These are phyloP conservation scores for Nicotiana undulata DNA, from an alignment of 257 asterid species.

Conservation along the genomic window DNA sequence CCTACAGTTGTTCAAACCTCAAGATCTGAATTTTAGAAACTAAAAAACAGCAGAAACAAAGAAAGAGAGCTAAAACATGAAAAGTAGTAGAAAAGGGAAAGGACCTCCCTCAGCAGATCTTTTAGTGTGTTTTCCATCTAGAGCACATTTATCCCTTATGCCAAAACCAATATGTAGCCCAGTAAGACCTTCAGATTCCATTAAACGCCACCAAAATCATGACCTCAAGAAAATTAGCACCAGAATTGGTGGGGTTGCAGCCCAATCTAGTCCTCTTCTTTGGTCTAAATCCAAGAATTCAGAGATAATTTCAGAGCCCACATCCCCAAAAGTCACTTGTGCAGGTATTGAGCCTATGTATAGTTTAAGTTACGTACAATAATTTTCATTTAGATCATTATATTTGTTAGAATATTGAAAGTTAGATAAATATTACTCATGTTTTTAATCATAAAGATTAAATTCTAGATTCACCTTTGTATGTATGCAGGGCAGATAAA, in stretches of 20 bases:
- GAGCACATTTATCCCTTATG: constrained; percentile 70
- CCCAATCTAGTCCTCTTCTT: constrained; percentile 40
- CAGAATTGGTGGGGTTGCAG: constrained; percentile 14
- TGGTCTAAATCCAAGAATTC: constrained; percentile 46
- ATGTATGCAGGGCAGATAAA: constrained; percentile 66
- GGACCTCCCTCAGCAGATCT: constrained; percentile 76
- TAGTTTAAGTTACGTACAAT: too few relatives aligned
- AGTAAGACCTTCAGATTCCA: constrained; percentile 39
- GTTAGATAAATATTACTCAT: too few relatives aligned
- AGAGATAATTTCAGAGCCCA: constrained; percentile 56
- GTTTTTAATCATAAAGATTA: background rate
- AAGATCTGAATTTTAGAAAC: constrained; percentile 11
- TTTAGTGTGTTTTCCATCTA: constrained; percentile 75
- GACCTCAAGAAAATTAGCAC: constrained; percentile 19
- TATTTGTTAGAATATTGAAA: too few relatives aligned
- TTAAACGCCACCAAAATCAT: constrained; percentile 30
- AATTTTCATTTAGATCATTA: too few relatives aligned
- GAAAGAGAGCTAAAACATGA: constrained; percentile 27
- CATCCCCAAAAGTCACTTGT: constrained; percentile 83
- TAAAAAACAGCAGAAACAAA: background rate
- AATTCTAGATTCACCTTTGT: background rate
- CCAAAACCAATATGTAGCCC: constrained; percentile 88
- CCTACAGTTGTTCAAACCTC: background rate
- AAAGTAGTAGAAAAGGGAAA: constrained; percentile 49
- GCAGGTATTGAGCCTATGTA: constrained; percentile 14